Evolutionary conservation across 2,329 filamentous ascomycete genomes (phyloP).

Genomic region (Arthrobotrys conoides): DNA sequence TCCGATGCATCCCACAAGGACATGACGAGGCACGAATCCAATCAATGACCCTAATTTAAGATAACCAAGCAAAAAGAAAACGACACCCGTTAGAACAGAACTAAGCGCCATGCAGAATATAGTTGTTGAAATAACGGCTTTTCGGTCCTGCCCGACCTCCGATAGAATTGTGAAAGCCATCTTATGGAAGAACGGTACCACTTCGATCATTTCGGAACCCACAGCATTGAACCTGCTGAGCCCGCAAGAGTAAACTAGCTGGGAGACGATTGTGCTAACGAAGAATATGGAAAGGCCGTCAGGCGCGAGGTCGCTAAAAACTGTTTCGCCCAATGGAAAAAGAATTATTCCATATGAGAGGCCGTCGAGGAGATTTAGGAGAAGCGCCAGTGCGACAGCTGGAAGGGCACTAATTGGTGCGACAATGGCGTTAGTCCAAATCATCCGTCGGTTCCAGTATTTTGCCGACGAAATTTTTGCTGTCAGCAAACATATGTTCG

Average conservation of each 20-base stretch:
- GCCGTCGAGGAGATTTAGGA: conserved; percentile 94
- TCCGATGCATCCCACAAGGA: conserved; percentile 95
- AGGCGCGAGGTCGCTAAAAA: conserved; percentile 87
- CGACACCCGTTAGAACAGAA: conserved; percentile 87
- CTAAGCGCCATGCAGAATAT: conserved; percentile 92
- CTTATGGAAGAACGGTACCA: conserved; percentile 90
- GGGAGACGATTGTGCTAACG: conserved; percentile 94
- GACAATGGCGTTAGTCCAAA: conserved; percentile 77
- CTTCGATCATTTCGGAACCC: conserved; percentile 86
- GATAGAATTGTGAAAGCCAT: conserved; percentile 92
- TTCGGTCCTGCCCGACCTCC: conserved; percentile 81
- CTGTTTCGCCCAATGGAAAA: conserved; percentile 87
- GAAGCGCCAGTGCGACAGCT: conserved; percentile 86
- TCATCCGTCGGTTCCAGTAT: conserved; percentile 77
- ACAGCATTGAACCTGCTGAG: conserved; percentile 91
- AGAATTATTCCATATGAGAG: conserved; percentile 91
- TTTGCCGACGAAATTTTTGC: conserved; percentile 46
- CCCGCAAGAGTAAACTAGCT: conserved; percentile 86
- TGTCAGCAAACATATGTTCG: conserved; percentile 41
- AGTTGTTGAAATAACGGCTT: conserved; percentile 92
- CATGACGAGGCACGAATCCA: conserved; percentile 96
- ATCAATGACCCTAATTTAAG: conserved; percentile 92
- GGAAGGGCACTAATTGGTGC: conserved; percentile 81
- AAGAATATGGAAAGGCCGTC: conserved; percentile 99
- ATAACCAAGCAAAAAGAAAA: conserved; percentile 91